These are phyloP conservation scores for Lycium barbarum DNA, from an alignment of 257 asterid genomes.

Conservation along the genomic window DNA sequence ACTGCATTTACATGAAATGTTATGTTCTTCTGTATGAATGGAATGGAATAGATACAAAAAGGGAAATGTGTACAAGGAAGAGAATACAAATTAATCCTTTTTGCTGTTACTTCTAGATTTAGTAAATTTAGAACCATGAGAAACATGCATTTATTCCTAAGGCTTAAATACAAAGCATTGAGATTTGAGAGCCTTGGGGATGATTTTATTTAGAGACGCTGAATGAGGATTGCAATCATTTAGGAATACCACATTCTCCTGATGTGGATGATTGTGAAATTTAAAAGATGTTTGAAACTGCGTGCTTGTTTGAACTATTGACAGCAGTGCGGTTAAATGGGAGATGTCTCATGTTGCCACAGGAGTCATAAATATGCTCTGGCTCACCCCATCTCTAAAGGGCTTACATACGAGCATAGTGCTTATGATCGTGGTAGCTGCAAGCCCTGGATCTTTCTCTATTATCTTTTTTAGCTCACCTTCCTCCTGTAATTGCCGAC, in stretches of 20 bases:
- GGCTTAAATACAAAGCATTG: not conserved
- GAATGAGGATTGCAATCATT: not conserved
- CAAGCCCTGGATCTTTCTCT: not conserved
- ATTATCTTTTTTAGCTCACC: not conserved
- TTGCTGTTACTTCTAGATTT: not conserved
- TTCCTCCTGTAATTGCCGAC: not conserved
- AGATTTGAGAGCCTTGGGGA: not conserved
- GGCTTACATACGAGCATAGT: not conserved
- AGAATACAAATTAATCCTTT: not conserved
- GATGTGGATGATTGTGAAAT: not conserved
- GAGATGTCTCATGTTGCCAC: not conserved
- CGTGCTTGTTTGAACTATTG: not conserved
- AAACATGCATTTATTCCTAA: not conserved
- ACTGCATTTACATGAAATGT: not conserved
- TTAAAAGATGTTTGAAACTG: not conserved
- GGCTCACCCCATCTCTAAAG: not conserved
- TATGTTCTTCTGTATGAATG: not conserved
- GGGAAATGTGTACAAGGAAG: not conserved
- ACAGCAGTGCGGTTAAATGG: not conserved
- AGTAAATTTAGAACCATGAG: not conserved
- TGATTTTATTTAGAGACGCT: not conserved
- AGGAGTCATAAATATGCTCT: not conserved
- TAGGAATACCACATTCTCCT: not conserved
- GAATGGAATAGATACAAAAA: not conserved
- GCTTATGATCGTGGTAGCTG: not conserved